Base-by-base conservation (phyloP, 78 protist species). In the Dictyostelium firmibasis region DNA sequence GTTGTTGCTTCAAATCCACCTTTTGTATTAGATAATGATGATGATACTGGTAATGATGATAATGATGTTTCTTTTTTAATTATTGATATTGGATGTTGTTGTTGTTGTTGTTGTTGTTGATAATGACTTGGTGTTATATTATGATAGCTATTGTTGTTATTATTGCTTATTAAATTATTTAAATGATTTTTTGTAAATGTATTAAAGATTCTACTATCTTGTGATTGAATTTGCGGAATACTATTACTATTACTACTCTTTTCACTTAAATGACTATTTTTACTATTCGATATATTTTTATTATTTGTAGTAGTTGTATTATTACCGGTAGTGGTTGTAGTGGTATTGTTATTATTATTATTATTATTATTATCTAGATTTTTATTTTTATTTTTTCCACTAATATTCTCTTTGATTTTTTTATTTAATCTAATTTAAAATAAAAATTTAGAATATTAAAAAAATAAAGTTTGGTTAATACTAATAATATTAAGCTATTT, bases 381-480 rank as follows among this genome's bases (percentile, higher is more conserved):
- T 18, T 72, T 72, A 29, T 72, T 72, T 14, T 72, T 31, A 72
- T 33, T 72, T 33, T 72, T 72, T 14, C 79, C 44, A 33, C 79
- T 33, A 33, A 72, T 72, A 72, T 72, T 72, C 33, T 72, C 79
- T 33, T 72, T 72, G 43, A 72, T 72, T 72, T 72, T 72, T 72
- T 72, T 72, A 72, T 72, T 72, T 72, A 72, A 33, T 33, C 79
- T 72, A 69, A 10, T 11, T 41, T 47, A 47, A 13, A 67, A 27
- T 11, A 29, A 70, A 31, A 16, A 10, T 50, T 10, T 50, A 50
- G 5, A 50, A 50, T 10, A 50, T 10, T 1, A 57, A 57, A 57
- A 57, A 20, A 57, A n/a, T n/a, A 57, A 20, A 57, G 20, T 44
- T 41, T 44, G 6, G 13, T 44, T 44, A 44, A 9, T 44, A 44